Evolutionary conservation across 1,284 basidiomycete species (phyloP), one percentile per base, ranked within the genome.

Genomic region (Xerocomus cyaneibrunnescens): DNA sequence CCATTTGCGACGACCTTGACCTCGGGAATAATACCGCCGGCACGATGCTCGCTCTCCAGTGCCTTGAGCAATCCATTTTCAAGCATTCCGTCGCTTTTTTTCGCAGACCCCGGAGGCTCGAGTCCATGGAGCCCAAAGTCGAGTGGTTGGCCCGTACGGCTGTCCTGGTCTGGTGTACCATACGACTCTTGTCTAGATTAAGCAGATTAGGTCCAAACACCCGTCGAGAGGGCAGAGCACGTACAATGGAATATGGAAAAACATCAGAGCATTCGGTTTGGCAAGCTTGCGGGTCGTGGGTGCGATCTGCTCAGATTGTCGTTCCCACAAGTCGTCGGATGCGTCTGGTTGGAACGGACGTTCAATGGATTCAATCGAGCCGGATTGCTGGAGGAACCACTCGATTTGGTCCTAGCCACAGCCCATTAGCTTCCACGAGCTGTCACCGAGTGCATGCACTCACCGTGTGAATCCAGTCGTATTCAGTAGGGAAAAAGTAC

Each of bases 211-310:
- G 21, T 25, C 12, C 27, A 13, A 19, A 38, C 43, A 14, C 8
- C n/a, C 8, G n/a, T 59, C 53, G 13, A 55, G 50, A 1, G 48
- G 6, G 2, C 13, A 81, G n/a, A n/a, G 13, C 5, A 82, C 89
- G n/a, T 69, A 92, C 76, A 96, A 64, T 38, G 94, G 94, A 48
- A 97, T 96, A 62, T 97, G 94, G 83, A 95, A 96, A 74, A 94
- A 96, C 87, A 93, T 90, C 60, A 95, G 70, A 0, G 92, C 94
- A 62, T 95, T 95, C 2, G 93, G 93, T 69, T 94, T 95, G 5
- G 89, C 90, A 1, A 94, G 75, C 48, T 78, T 81, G 39, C 71
- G 75, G 0, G 68, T 74, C 23, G 71, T 69, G 1, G 85, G 81
- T 2, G 79, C 73, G 32, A 86, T 61, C 64, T 88, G 85, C 37